Evolutionary conservation across 495 filamentous ascomycete species (phyloP), one percentile per base, ranked within the genome.

Genomic region (Acidiella bohemica): DNA sequence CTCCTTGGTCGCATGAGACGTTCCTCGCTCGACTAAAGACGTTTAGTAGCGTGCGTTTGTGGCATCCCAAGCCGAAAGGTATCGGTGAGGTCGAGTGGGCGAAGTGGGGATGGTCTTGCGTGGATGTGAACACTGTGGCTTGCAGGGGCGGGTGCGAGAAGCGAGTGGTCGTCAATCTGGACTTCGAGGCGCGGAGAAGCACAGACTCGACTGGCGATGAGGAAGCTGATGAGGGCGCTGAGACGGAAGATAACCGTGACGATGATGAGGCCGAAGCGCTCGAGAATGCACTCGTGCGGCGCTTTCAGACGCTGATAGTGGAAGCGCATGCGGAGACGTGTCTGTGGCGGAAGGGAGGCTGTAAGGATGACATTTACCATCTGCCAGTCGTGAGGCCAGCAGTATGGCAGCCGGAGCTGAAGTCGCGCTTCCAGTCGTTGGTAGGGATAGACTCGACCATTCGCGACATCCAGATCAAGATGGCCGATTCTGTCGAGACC

Each of bases 11-110:
- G 56, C 80, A 87, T 36, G 75, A 75, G 21, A 73, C 76, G 44
- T 88, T 97, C 47, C 70, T 96, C 2, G 72, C 75, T 46, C 67
- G 90, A 16, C 64, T 97, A 31, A 79, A 78, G 46, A 90, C 87
- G 1, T 97, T 90, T 49, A 76, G 85, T 38, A 83, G 85, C 46
- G 76, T 95, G 30, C 86, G 84, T 42, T 73, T 81, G 53, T 97
- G 90, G 90, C 73, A 67, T 49, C 78, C 67, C 39, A 96, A 81
- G 63, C 84, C 90, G 3, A 67, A 81, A 9, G 61, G 65, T 25
- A 78, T 96, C 47, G 86, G 75, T 54, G 90, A 96, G 61, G 81
- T 95, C 5, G 76, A 83, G 59, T 97, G 92, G 92, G 86, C 88
- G 5, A 94, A 87, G 65, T 68, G 81, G 22, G 90, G 90, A 2